Base-by-base conservation (phyloP, 768 basidiomycete species). In the Sistotremastrum niveocremeum region DNA sequence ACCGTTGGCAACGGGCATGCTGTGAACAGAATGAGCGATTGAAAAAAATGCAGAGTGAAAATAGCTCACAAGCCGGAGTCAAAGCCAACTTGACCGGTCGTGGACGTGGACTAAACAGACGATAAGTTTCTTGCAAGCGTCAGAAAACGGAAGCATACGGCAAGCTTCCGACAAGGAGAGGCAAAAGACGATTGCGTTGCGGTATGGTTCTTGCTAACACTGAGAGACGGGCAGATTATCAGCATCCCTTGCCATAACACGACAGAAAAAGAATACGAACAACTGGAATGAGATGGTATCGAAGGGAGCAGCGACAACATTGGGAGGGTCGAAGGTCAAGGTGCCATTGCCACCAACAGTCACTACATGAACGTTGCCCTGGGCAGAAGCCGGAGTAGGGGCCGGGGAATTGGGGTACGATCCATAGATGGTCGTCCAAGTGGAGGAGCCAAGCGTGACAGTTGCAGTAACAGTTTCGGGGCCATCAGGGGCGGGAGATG, bases 141-240 rank as follows among this genome's bases (percentile, higher is more conserved):
- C 20, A 20, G 20, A 20, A 20, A 20, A 20, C 20, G 20, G 20
- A 20, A 20, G 20, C 20, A 20, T 20, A 20, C 60, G 46, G 64
- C 64, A 45, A 74, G 56, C 37, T 60, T 65, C 44, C 64, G 60
- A 63, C 79, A 81, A 42, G 79, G 79, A 42, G 71, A 69, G 39
- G 65, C 71, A 58, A 82, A 81, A 3, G 72, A 65, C 7, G 74
- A 74, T 60, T 80, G 76, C 20, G 76, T 77, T 28, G 77, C 76
- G 5, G 73, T 73, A 63, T 81, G 79, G 62, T 81, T 82, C 70
- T 79, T 80, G 29, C 37, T 34, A 20, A 20, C 20, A 20, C 20
- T 20, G 20, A 20, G 20, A 20, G 20, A 20, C 20, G 20, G 37
- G 37, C 37, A 6, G 2, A 20, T 20, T 20, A 20, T 20, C 20